Evolutionary conservation across 257 asterid genomes (phyloP).

Genomic region (Eustoma russellianum): DNA sequence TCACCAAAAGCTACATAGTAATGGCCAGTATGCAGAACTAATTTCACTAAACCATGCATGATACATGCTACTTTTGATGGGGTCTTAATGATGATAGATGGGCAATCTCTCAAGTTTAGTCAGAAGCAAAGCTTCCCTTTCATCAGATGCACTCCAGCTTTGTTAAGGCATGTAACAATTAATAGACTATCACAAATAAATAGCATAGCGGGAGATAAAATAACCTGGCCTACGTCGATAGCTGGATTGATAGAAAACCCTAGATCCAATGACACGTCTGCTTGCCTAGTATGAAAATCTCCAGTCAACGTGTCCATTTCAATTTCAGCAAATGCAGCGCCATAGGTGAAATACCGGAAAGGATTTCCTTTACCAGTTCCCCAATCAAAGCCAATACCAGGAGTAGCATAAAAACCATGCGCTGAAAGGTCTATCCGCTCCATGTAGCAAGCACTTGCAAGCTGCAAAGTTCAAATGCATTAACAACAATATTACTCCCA

Average conservation of each 20-base stretch:
- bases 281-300: slow-evolving; percentile 86
- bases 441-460: slow-evolving; percentile 68
- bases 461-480: slow-evolving; percentile 34
- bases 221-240: slow-evolving; percentile 91
- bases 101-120: too few relatives aligned
- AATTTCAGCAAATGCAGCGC: slow-evolving; percentile 92
- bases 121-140: too few relatives aligned
- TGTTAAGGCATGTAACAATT: not conserved
- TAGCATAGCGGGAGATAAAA: not conserved
- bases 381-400: slow-evolving; percentile 82
- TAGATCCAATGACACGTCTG: slow-evolving; percentile 74
- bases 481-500: too few relatives aligned
- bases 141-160: too few relatives aligned
- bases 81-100: too few relatives aligned
- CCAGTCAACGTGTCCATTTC: slow-evolving; percentile 92
- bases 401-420: slow-evolving; percentile 79
- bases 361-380: slow-evolving; percentile 62
- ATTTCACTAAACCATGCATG: too few relatives aligned
- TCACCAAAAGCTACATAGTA: too few relatives aligned
- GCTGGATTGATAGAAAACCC: slow-evolving; percentile 93
- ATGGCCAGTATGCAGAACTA: too few relatives aligned
- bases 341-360: slow-evolving; percentile 76
- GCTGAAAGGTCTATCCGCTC: slow-evolving; percentile 94
- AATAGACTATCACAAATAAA: not conserved
- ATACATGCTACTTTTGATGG: too few relatives aligned